Base-by-base conservation (phyloP, 225 moss, liverwort and hornwort genomes). In the Sphagnum contortum region DNA sequence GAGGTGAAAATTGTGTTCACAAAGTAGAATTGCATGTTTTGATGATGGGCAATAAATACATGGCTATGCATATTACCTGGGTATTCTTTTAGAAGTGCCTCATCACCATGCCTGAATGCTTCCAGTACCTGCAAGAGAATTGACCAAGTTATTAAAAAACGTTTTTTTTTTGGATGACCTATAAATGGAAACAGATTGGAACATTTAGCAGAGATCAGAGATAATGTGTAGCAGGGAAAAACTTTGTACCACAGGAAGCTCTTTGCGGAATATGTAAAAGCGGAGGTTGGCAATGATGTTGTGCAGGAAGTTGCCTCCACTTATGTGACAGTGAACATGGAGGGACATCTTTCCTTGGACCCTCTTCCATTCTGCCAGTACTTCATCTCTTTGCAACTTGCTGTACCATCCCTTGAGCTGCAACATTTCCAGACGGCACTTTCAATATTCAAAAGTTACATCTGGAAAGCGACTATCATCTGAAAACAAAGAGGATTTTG, bases 251-350 rank as follows among this genome's bases (percentile, higher is more conserved):
- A 96, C 81, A 3, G 95, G 95, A 3, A 96, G 72, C 59, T 96
- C 95, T 76, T 92, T 96, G 64, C 89, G 85, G 65, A 96, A 96
- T 50, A 96, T 90, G 61, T 88, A 90, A 68, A 90, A 92, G 11
- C 95, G 92, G 48, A 96, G 67, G 73, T 81, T 88, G 3, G 95
- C 90, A 48, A 96, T 88, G 9, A 90, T 69, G 49, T 84, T 87
- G 83, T 90, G 92, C 49, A 90, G 62, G 66, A 86, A 71, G 68
- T 92, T 88, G 1, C 86, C 86, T 8, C 89, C 95, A 59, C 90
- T 96, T n/a, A 96, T 92, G 55, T 96, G 95, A 71, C 95, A 96
- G 78, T 96, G 95, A 1, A 96, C 95, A 54, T 96, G 95, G 49
- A 96, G 92, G 8, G 84, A 74, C 92, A 96, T 96, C 62, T 88